Evolutionary conservation across 2,329 filamentous ascomycete genomes (phyloP).

Genomic region (Delphinella strobiligena): DNA sequence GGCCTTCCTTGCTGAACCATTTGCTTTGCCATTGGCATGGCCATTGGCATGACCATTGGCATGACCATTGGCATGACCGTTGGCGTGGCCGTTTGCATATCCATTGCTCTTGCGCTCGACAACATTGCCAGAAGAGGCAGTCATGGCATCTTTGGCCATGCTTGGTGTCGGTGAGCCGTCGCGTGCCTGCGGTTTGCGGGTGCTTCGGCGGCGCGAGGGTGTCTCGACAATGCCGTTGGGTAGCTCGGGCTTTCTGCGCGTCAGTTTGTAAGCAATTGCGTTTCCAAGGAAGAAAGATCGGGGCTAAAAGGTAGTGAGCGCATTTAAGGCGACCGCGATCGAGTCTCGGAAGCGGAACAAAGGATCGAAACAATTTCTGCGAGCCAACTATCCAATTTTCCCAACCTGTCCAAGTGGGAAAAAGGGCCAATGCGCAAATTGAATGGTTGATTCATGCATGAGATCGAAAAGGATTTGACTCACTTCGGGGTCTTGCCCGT

Average conservation of each 20-base stretch:
- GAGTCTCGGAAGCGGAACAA: too few species aligned
- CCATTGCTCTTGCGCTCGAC: slow-evolving; percentile 11
- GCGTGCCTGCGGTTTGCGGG: slow-evolving; percentile 29
- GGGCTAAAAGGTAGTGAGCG: too few species aligned
- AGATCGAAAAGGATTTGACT: too few species aligned
- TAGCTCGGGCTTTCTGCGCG: slow-evolving; percentile 24
- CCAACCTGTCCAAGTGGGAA: too few species aligned
- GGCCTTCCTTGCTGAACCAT: too few species aligned
- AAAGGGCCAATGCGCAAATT: too few species aligned
- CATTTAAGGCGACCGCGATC: too few species aligned
- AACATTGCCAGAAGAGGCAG: slow-evolving; percentile 10
- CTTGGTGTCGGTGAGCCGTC: slow-evolving; percentile 24
- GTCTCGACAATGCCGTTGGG: slow-evolving; percentile 37
- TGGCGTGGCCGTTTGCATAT: slow-evolving; percentile 23
- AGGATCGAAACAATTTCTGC: too few species aligned
- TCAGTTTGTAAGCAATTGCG: slow-evolving; percentile 6
- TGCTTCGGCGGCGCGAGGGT: slow-evolving; percentile 28
- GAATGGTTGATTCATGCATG: too few species aligned
- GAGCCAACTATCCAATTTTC: too few species aligned
- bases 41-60: slow-evolving; percentile 21
- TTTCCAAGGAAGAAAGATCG: too few species aligned
- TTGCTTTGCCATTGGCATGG: slow-evolving; percentile 20
- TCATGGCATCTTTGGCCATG: slow-evolving; percentile 11
- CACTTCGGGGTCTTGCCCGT: slow-evolving; percentile 38
- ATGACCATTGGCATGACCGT: slow-evolving; percentile 18